Base-by-base conservation (phyloP, 805 yeast species). In the Candida suzukii region DNA sequence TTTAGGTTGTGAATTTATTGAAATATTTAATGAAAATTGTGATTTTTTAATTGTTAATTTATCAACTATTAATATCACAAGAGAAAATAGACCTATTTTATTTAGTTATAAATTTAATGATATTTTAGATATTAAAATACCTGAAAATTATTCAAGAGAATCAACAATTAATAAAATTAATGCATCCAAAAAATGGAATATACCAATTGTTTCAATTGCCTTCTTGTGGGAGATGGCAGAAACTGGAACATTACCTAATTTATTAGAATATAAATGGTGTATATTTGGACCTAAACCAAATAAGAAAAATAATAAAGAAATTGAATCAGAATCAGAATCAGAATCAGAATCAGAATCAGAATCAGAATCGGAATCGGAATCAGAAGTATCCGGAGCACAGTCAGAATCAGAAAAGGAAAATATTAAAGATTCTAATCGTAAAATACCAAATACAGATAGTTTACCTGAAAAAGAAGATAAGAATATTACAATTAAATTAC, bases 11-110 rank as follows among this genome's bases (percentile, higher is more conserved):
- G 64, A 66, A 32, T 68, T 70, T 41, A 62, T 69, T 37, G 75
- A 71, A 0, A 63, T 71, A 2, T 63, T 86, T 41, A 71, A 73
- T 3, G 52, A 67, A 5, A 60, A 65, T 11, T 63, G 83, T 32
- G 83, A 83, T 49, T 52, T 82, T 14, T 62, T 87, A 26, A 61
- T 86, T 2, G 64, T 78, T 22, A 77, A 78, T 50, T 58, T 74
- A 35, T 62, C 71, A 29, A 49, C 74, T 8, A 60, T 78, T 44
- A 71, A 72, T 19, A 51, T 73, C 12, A 56, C 67, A 9, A 46
- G 52, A 18, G 47, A 58, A 13, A 67, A 64, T 37, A 65, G 77
- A 3, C 74, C 78, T 6, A 50, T 53, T 27, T 56, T 73, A 16
- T 73, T 70, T 41, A 54, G 54, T 27, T 66, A 68, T 47, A 54